Base-by-base conservation (phyloP, 108 stramenopile species). In the Seminavis robusta region DNA sequence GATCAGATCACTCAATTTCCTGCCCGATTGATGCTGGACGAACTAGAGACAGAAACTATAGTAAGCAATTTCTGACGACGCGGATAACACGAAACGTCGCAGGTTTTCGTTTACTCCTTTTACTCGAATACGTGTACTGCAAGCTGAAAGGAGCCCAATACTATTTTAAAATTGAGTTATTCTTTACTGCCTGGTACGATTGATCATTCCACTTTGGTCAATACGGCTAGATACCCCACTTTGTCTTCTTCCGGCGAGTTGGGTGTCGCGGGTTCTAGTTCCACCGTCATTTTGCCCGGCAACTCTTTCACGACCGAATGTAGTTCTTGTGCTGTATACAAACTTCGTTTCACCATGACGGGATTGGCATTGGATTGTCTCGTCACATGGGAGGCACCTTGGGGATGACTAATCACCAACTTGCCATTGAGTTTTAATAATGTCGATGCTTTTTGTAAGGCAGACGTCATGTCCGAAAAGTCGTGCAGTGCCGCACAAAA, bases 401-500 rank as follows among this genome's bases (percentile, higher is more conserved):
- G 86, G 27, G 86, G 74, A 61, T 87, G 86, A 3, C 81, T 56
- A 55, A 87, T 54, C 0, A 87, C 57, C 9, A 83, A 34, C 29
- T 59, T 65, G 21, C 77, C 77, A 38, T 74, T 59, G 23, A 54
- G 11, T 8, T 56, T 1, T 42, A 87, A 34, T 21, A 83, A 32
- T 21, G 69, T 61, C 27, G 42, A 50, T 16, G 86, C 77, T 42
- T 73, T 87, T 9, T 31, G 55, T 29, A 87, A 64, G 21, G 75
- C 57, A 1, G 32, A 44, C 15, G 45, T 43, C 63, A 62, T 55
- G 56, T 87, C 85, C 10, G 85, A 81, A 33, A 87, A 47, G 57
- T 87, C 81, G 56, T 87, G 85, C 23, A 87, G 59, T 16, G 79
- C 30, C 7, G 79, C 75, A 36, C 85, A 87, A 69, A 87, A 83